Evolutionary conservation across 164 flowering plant species (phyloP).

Genomic region (Aristolochia californica): DNA sequence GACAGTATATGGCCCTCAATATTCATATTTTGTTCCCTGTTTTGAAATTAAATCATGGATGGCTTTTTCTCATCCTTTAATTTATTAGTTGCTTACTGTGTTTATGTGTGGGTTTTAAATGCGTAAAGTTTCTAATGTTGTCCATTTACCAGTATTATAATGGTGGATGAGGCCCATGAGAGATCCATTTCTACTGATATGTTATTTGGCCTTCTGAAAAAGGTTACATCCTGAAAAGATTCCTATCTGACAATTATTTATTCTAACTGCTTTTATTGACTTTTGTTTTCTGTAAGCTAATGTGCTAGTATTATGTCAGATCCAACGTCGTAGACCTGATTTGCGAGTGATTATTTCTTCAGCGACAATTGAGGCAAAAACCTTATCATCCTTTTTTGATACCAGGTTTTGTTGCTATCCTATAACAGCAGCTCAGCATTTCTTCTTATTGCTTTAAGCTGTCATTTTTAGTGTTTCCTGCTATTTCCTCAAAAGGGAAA

Average conservation of each 20-base stretch:
- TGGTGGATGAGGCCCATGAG: slow-evolving; percentile 99
- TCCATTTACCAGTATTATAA: slow-evolving; percentile 55
- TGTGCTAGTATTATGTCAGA: slow-evolving; percentile 30
- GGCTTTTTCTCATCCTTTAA: neutral
- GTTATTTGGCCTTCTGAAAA: slow-evolving; percentile 82
- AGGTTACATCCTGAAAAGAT: slow-evolving; percentile 28
- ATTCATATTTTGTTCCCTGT: neutral
- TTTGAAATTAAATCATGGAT: neutral
- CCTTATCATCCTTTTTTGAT: slow-evolving; percentile 63
- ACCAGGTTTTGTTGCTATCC: slow-evolving; percentile 38
- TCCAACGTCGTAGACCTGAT: slow-evolving; percentile 84
- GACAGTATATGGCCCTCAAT: too few species aligned
- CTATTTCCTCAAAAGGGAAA: too few species aligned
- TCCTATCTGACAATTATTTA: neutral
- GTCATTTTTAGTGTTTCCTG: too few species aligned
- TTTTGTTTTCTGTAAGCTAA: neutral
- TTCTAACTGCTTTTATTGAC: neutral
- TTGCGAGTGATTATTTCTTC: slow-evolving; percentile 82
- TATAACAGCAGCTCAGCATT: neutral
- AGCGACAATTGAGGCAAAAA: slow-evolving; percentile 94
- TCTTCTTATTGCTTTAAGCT: too few species aligned
- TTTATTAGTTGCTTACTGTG: neutral
- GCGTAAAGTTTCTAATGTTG: neutral
- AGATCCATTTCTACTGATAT: slow-evolving; percentile 88
- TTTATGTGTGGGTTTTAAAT: neutral